These are phyloP conservation scores for Fusarium sp. DNA, from an alignment of 2,329 filamentous ascomycete species.

Conservation along the genomic window DNA sequence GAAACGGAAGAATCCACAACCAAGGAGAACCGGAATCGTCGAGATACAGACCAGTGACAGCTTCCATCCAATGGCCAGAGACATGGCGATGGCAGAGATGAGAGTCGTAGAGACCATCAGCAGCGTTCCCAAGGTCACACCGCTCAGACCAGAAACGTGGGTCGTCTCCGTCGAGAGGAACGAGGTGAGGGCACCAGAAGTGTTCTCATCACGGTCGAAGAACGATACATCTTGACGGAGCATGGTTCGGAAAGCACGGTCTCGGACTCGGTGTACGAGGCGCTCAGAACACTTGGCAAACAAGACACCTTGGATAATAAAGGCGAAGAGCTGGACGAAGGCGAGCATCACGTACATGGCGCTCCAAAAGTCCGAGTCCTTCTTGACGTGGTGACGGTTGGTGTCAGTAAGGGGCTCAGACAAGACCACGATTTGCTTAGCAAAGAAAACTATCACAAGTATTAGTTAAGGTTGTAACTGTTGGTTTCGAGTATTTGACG, in stretches of 20 bases:
- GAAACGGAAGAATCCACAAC: conserved; percentile 89
- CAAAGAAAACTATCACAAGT: conserved; percentile 81
- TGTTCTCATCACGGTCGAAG: conserved; percentile 92
- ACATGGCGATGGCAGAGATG: conserved; percentile 76
- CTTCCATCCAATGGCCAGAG: conserved; percentile 87
- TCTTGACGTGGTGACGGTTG: conserved; percentile 69
- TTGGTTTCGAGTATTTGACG: conserved; percentile 7
- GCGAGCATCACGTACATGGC: conserved; percentile 91
- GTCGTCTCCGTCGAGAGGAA: conserved; percentile 93
- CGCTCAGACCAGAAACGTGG: conserved; percentile 87
- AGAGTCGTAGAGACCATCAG: conserved; percentile 85
- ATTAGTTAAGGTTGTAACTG: conserved; percentile 6
- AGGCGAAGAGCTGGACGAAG: conserved; percentile 77
- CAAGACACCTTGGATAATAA: conserved; percentile 74
- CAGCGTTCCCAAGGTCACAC: conserved; percentile 87
- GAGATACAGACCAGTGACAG: conserved; percentile 85
- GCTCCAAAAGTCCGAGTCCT: conserved; percentile 86
- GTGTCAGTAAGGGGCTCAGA: conserved; percentile 63
- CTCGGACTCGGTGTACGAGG: conserved; percentile 84
- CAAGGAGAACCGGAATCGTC: conserved; percentile 81
- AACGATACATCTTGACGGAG: conserved; percentile 93
- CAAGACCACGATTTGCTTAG: conserved; percentile 84
- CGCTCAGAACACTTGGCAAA: conserved; percentile 91
- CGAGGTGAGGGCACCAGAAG: conserved; percentile 86
- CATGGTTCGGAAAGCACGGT: conserved; percentile 86